Evolutionary conservation across 371 early-diverging fungal genomes (phyloP).

Genomic region (Hamiltosporidium tvaerminnensis): DNA sequence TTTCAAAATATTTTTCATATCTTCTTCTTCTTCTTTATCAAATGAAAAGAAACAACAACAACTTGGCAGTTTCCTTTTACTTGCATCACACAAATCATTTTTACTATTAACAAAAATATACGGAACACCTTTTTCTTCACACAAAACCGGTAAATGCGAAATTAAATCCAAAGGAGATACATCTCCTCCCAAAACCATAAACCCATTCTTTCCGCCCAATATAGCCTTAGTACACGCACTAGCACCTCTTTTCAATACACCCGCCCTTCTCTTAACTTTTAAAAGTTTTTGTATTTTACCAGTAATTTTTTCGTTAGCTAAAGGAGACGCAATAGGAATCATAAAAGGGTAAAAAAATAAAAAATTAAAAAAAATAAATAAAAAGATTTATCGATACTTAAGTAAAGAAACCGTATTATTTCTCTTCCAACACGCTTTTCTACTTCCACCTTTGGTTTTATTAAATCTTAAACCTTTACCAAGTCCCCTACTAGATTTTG

Average conservation of each 20-base stretch:
- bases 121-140: constrained; percentile 79
- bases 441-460: constrained; percentile 89
- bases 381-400: constrained; percentile 54
- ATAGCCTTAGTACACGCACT: too few species aligned
- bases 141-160: constrained; percentile 81
- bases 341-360: too few species aligned
- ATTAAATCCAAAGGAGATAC: constrained; percentile 87
- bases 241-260: too few species aligned
- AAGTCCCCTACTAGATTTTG: constrained; percentile 81
- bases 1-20: too few species aligned
- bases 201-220: too few species aligned
- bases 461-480: constrained; percentile 90
- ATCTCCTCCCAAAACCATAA: constrained; percentile 80
- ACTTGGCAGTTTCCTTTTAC: constrained; percentile 77
- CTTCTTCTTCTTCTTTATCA: too few species aligned
- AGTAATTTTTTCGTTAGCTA: too few species aligned
- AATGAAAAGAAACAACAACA: too few species aligned
- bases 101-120: constrained; percentile 80
- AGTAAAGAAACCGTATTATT: constrained; percentile 58
- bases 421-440: constrained; percentile 61
- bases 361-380: not conserved
- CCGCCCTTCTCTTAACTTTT: too few species aligned
- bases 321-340: too few species aligned
- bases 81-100: constrained; percentile 72
- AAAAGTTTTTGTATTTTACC: too few species aligned